phyloP scores from a whole-genome alignment of 1,284 basidiomycete species.

The Cryptococcus sp. region DNA sequence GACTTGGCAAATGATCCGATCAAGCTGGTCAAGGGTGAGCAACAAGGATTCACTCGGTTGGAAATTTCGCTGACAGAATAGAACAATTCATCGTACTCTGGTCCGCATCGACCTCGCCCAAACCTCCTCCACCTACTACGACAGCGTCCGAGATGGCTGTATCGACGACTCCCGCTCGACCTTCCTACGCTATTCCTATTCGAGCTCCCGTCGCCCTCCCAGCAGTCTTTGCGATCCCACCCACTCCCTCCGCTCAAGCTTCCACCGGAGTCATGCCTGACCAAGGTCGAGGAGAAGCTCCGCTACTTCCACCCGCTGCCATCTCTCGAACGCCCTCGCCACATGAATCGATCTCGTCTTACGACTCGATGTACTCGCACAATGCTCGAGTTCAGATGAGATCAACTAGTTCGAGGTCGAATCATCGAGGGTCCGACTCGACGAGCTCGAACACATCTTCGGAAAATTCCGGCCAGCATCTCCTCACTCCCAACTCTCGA shows the following conservation, averaged over 20 bases:
- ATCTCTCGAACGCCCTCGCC: conserved; percentile 10
- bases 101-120: conserved; percentile 28
- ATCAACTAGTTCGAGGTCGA: too few species aligned
- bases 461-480: conserved; percentile 35
- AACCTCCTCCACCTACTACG: conserved; percentile 8
- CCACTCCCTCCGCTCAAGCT: conserved; percentile 25
- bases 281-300: conserved; percentile 10
- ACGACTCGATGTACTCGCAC: too few species aligned
- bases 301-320: conserved; percentile 26
- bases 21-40: conserved; percentile 33
- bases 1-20: conserved; percentile 41
- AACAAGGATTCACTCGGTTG: too few species aligned
- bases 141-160: conserved; percentile 8
- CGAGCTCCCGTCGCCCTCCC: conserved; percentile 29
- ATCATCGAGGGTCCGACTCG: conserved; percentile 19
- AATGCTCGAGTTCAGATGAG: too few species aligned
- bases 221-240: conserved; percentile 35
- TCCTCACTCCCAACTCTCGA: conserved; percentile 37
- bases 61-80: background rate
- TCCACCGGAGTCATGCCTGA: conserved; percentile 1
- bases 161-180: conserved; percentile 26
- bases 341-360: conserved; percentile 2
- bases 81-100: conserved; percentile 23
- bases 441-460: conserved; percentile 27
- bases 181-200: conserved; percentile 41